These are phyloP conservation scores for Pseudogymnoascus destructans DNA, from an alignment of 2,329 filamentous ascomycete species.

Conservation along the genomic window DNA sequence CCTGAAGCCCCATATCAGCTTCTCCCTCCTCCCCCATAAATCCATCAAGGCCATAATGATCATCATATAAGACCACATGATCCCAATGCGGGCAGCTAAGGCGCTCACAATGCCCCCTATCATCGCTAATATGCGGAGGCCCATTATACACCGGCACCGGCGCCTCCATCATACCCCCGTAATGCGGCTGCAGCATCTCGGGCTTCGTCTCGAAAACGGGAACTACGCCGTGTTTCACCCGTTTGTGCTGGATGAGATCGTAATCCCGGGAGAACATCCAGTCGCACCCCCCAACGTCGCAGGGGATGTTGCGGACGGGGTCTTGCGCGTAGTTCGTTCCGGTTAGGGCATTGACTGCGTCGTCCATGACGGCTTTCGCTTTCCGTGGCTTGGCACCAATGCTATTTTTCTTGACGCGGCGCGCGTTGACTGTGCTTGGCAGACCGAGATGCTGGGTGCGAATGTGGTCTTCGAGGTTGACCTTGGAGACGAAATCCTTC, in stretches of 20 bases:
- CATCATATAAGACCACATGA: neutral
- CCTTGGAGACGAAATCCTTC: slow-evolving; percentile 62
- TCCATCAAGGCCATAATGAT: neutral
- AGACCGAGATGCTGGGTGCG: slow-evolving; percentile 67
- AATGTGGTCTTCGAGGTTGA: slow-evolving; percentile 70
- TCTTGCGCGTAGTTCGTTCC: slow-evolving; percentile 41
- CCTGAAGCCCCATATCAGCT: neutral
- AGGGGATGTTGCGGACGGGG: slow-evolving; percentile 33
- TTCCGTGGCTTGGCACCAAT: slow-evolving; percentile 19
- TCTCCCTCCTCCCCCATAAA: neutral
- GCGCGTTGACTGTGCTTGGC: slow-evolving; percentile 29
- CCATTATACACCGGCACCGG: neutral
- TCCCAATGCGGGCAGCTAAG: slow-evolving; percentile 1
- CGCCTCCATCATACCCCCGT: neutral
- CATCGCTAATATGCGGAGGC: neutral
- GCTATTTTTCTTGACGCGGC: slow-evolving; percentile 28
- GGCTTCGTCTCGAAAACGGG: neutral
- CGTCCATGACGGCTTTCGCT: slow-evolving; percentile 13
- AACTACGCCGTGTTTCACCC: slow-evolving; percentile 27
- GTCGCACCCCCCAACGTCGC: slow-evolving; percentile 37
- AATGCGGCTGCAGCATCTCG: neutral
- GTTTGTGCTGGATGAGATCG: slow-evolving; percentile 44
- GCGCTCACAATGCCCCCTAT: neutral
- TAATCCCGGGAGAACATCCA: slow-evolving; percentile 43
- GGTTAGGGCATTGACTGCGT: slow-evolving; percentile 36